Base-by-base conservation (phyloP, 1,284 basidiomycete genomes). In the Moniliella sp. region DNA sequence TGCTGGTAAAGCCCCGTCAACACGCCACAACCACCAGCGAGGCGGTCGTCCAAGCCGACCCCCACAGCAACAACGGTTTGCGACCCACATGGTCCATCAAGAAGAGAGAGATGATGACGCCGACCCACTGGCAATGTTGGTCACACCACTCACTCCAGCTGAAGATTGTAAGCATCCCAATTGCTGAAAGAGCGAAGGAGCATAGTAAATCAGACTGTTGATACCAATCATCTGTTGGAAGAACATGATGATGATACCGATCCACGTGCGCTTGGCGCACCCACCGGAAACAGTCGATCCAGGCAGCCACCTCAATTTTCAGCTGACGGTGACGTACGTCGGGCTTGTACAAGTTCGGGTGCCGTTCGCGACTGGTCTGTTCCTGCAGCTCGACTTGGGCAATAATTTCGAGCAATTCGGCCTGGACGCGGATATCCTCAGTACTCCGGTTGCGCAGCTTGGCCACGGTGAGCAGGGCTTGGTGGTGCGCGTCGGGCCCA, bases 281-380 rank as follows among this genome's bases (percentile, higher is more conserved):
- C n/a, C 33, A 18, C 18, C 30, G 25, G 15, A 39, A 31, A 1
- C 33, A 35, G 18, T 39, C 41, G 19, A 23, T 15, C 41, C 41
- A 43, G 18, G 28, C 25, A 15, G 17, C 25, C 9, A 33, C 15
- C 21, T 72, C 74, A 25, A 76, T 69, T 51, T 70, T 71, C n/a
- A 75, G 69, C 35, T 68, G 65, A 3, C 72, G 74, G 17, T 36
- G 43, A 37, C 65, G 68, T 3, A 66, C 64, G 10, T 69, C 72
- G 55, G 75, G 73, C 56, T 76, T 74, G 40, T 67, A 71, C n/a
- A n/a, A n/a, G 29, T 73, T 60, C 4, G 75, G 75, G 63, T 49
- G 31, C 46, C 49, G 33, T 47, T 40, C 9, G 27, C 37, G n/a
- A 36, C 45, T 42, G 28, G 37, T 42, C n/a, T 39, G 34, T 31